Base-by-base conservation (phyloP, 257 asterid species). In the Datura wrightii region DNA sequence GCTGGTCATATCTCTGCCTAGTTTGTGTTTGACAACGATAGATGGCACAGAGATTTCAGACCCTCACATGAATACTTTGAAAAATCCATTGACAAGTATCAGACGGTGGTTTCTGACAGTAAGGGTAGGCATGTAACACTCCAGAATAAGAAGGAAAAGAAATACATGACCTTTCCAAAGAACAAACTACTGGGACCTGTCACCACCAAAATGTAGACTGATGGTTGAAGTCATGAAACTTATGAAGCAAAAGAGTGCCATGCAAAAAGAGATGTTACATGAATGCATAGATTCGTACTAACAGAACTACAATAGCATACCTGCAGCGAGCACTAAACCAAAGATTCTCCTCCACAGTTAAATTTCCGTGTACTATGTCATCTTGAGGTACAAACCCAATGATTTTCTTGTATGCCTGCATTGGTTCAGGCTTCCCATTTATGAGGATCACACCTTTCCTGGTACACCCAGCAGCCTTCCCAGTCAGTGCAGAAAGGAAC, bases 281-380 rank as follows among this genome's bases (percentile, higher is more conserved):
- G 62, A 46, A 67, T 65, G 18, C 19, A 9, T 67, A 66, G 63
- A 7, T 53, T 41, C 34, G 4, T 50, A 37, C 52, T n/a, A 55
- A 62, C 83, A 41, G n/a, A 86, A 52, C 53, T 53, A 53, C 48
- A 39, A 50, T 63, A 50, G 44, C 79, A 46, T 86, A 94, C 99
- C 99, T 96, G 98, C 99, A 96, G 86, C 98, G 87, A 87, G 99
- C 99, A 87, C 99, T 97, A 88, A 97, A 97, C 99, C 99, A 97
- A 63, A 97, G 98, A 88, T 97, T 96, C 92, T 96, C 99, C 89
- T 96, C 99, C 84, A 96, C 98, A 1, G 98, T 94, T 90, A 96
- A 91, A 90, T 97, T 97, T 72, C 98, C 99, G 78, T 97, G 99
- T 76, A 97, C 99, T 79, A 95, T 94, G 87, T 97, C 99, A 83